Evolutionary conservation across 768 basidiomycete species (phyloP).

Genomic region (Xerocomus brunneocitrinus): DNA sequence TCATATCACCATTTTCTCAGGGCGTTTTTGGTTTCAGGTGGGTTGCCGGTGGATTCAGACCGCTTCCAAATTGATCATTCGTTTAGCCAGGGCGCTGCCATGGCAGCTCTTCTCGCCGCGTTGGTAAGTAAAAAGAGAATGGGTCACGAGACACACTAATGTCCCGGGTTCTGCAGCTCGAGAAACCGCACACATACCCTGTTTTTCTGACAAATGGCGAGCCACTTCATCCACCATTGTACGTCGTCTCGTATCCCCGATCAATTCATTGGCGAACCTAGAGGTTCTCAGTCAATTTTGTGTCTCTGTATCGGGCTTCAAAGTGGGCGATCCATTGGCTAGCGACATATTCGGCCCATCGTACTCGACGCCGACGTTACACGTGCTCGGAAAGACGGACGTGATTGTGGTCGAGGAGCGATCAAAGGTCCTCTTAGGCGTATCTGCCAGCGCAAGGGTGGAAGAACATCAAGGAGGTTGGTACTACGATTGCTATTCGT

Average conservation of each 20-base stretch:
- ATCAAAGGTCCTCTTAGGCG: conserved; percentile 49
- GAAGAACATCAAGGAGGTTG: conserved; percentile 78
- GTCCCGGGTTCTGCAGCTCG: conserved; percentile 38
- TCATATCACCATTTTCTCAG: conserved; percentile 31
- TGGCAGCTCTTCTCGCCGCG: conserved; percentile 67
- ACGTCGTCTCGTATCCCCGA: conserved; percentile 16
- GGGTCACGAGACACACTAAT: neutral
- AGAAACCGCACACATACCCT: conserved; percentile 48
- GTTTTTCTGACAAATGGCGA: conserved; percentile 60
- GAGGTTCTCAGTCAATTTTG: conserved; percentile 55
- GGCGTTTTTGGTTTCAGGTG: conserved; percentile 81
- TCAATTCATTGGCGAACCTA: neutral
- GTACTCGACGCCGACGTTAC: conserved; percentile 69
- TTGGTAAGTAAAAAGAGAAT: conserved; percentile 44
- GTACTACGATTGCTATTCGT: conserved; percentile 20
- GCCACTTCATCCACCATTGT: conserved; percentile 75
- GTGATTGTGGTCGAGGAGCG: conserved; percentile 71
- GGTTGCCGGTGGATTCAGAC: neutral
- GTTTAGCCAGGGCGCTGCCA: conserved; percentile 68
- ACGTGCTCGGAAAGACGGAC: conserved; percentile 74
- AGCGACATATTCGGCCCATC: conserved; percentile 45
- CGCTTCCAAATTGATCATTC: conserved; percentile 2
- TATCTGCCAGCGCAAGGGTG: conserved; percentile 55
- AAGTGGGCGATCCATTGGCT: conserved; percentile 42
- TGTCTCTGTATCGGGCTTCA: conserved; percentile 72